Conservation (phyloP, 108 stramenopile species). For the Fragilaria radians region DNA sequence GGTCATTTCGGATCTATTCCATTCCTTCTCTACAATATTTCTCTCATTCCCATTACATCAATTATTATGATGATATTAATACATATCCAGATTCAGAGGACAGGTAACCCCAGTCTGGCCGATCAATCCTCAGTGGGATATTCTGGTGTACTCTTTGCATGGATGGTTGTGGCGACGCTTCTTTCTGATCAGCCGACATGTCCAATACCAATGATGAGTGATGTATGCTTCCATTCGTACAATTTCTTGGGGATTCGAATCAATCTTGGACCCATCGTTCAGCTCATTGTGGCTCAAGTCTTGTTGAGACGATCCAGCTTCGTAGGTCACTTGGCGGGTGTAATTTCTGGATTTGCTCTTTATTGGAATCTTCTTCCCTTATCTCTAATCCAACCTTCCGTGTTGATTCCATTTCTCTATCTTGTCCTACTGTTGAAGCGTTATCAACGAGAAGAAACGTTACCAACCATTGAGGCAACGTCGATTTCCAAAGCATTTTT, state of each 20-base stretch:
- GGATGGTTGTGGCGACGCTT: constrained; percentile 66
- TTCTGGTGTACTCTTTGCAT: constrained; percentile 76
- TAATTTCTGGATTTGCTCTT: constrained; percentile 57
- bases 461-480: constrained; percentile 1
- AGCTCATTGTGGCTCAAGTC: constrained; percentile 52
- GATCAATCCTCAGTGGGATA: constrained; percentile 63
- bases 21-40: constrained; percentile 55
- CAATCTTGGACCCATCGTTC: constrained; percentile 61
- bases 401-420: constrained; percentile 51
- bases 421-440: constrained; percentile 19
- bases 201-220: constrained; percentile 62
- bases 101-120: neutral
- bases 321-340: constrained; percentile 76
- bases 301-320: constrained; percentile 70
- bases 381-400: constrained; percentile 46
- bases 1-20: constrained; percentile 31
- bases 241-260: constrained; percentile 25
- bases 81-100: neutral
- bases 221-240: constrained; percentile 61
- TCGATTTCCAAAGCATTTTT: neutral
- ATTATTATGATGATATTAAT: constrained; percentile 39
- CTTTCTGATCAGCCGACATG: constrained; percentile 45
- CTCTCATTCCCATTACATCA: constrained; percentile 49
- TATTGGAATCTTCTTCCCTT: constrained; percentile 69
- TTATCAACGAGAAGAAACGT: neutral